Conservation (phyloP, 1,284 basidiomycete species). For the Wallemia ichthyophaga region DNA sequence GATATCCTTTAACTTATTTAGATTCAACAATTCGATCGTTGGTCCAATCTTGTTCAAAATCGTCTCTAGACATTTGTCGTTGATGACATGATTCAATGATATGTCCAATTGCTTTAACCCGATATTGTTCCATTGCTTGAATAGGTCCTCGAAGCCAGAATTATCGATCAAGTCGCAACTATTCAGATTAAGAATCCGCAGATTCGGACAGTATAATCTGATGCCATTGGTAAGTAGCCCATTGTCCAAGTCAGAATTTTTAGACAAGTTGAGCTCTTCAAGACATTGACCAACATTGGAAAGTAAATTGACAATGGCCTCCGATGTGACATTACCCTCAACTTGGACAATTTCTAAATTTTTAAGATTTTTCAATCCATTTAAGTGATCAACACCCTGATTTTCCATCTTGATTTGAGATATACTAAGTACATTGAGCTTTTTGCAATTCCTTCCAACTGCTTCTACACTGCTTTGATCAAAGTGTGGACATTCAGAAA, state of each 20-base stretch:
- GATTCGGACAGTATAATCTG: slow-evolving; percentile 21
- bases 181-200: slow-evolving; percentile 30
- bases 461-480: slow-evolving; percentile 35
- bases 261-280: slow-evolving; percentile 31
- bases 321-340: slow-evolving; percentile 23
- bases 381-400: slow-evolving; percentile 27
- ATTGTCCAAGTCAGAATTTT: slow-evolving; percentile 28
- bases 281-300: slow-evolving; percentile 22
- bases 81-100: slow-evolving; percentile 29
- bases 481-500: slow-evolving; percentile 47
- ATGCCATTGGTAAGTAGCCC: slow-evolving; percentile 31
- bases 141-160: slow-evolving; percentile 34
- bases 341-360: slow-evolving; percentile 31
- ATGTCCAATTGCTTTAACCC: slow-evolving; percentile 16
- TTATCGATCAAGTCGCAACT: slow-evolving; percentile 35
- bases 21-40: slow-evolving; percentile 30
- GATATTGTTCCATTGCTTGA: slow-evolving; percentile 18
- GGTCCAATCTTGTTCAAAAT: slow-evolving; percentile 38
- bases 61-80: slow-evolving; percentile 27
- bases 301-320: slow-evolving; percentile 28
- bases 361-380: slow-evolving; percentile 21
- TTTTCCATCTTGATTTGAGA: slow-evolving; percentile 42
- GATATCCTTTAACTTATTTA: slow-evolving; percentile 45
- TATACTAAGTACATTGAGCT: slow-evolving; percentile 38
- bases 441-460: slow-evolving; percentile 31